Base-by-base conservation (phyloP, 108 stramenopile species). In the Cylindrotheca fusiformis region DNA sequence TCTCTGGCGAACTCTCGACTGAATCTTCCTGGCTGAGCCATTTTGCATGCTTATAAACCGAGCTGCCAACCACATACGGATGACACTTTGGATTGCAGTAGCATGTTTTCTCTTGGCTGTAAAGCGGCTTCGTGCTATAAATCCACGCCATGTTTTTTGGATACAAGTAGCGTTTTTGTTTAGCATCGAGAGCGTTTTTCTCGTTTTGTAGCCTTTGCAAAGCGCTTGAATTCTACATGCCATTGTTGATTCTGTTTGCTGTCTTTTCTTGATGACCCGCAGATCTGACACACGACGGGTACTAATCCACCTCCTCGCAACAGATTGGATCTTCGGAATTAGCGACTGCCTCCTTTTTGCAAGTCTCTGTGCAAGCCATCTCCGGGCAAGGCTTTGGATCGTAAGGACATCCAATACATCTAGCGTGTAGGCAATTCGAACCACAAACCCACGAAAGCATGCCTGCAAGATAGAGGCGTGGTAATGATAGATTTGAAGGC, bases 331-430 rank as follows among this genome's bases (percentile, higher is more conserved):
- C 1, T 45, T 51, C 31, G 59, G 6, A 17, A 59, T 1, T 18
- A 55, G 44, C 4, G 8, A 17, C 65, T 33, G 21, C 22, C 30
- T 28, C 25, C 19, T 27, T 20, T 8, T 12, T 1, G 45, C 27
- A 1, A 10, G 20, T 48, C 26, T 59, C 66, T 32, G 67, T 59
- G 48, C 69, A 5, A 63, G 25, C 55, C 66, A 73, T 32, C 64
- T 10, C 1, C 76, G 71, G n/a, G 67, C 66, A 21, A 24, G 27
- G 19, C 61, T 50, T 32, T 81, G 80, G 21, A 65, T 67, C 19
- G 54, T 57, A 10, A 79, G 58, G 32, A 88, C 69, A 56, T 88
- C 81, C 47, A 79, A 21, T 20, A 80, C 36, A 25, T 63, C 63
- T 12, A 77, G 55, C 17, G 60, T 65, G 52, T 77, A 85, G 26